A percentile compares a stretch with the other conserved stretches of the same genome.
These are phyloP conservation scores for Amoebophrya sp. DNA, from an alignment of 169 alveolate species.

Conservation along the genomic window DNA sequence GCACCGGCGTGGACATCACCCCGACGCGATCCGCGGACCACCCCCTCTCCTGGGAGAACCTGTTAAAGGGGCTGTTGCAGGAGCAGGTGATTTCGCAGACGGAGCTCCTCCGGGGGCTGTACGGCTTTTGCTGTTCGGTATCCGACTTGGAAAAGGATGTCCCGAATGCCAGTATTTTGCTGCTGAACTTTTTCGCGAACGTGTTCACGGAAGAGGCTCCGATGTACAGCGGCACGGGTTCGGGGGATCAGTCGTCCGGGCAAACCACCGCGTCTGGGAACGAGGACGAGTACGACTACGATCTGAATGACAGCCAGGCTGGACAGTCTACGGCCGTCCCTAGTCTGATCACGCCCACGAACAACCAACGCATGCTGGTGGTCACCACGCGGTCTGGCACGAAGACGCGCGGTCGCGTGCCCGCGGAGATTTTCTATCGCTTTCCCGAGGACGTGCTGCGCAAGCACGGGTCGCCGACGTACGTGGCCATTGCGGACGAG, in stretches of 20 bases:
- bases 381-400: neutral
- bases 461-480: too few species aligned
- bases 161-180: neutral
- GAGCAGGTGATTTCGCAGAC: neutral
- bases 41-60: neutral
- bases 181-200: neutral
- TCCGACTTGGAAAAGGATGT: neutral
- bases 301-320: too few species aligned
- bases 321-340: too few species aligned
- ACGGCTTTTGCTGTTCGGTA: neutral
- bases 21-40: neutral
- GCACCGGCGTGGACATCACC: too few species aligned
- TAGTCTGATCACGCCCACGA: neutral
- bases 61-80: neutral
- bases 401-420: neutral
- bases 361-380: neutral
- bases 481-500: neutral
- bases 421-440: neutral
- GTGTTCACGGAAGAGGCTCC: neutral
- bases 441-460: neutral
- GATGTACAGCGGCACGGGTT: neutral
- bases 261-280: neutral
- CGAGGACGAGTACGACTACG: neutral
- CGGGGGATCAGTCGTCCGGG: neutral
- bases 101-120: neutral